These are phyloP conservation scores for Scleroderma bovista DNA, from an alignment of 768 basidiomycete species.

Conservation along the genomic window DNA sequence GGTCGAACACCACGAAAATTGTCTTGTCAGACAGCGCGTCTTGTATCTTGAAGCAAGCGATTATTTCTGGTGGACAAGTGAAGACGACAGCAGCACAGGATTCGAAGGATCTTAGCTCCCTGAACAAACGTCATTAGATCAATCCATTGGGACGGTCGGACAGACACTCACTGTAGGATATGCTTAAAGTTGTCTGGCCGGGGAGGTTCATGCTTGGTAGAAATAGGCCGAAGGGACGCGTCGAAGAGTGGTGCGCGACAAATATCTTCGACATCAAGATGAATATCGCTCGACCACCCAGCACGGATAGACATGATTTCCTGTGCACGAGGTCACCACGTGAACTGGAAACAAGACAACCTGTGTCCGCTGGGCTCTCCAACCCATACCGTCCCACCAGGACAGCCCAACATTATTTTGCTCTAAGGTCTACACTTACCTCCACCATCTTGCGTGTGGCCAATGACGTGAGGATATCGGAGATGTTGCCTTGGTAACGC, in stretches of 20 bases:
- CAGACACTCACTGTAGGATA: constrained; percentile 20
- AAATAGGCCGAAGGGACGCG: constrained; percentile 30
- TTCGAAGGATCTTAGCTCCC: constrained; percentile 15
- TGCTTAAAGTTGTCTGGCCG: constrained; percentile 32
- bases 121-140: constrained; percentile 9
- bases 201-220: constrained; percentile 35
- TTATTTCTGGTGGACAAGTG: constrained; percentile 67
- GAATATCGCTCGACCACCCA: constrained; percentile 46
- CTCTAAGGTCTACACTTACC: not conserved
- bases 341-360: not conserved
- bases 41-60: constrained; percentile 42
- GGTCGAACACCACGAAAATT: constrained; percentile 63
- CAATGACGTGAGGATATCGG: not conserved
- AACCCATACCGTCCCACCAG: not conserved
- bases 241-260: constrained; percentile 44
- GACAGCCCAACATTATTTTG: not conserved
- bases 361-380: not conserved
- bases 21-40: constrained; percentile 11
- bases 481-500: not conserved
- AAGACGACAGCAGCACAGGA: constrained; percentile 41
- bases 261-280: constrained; percentile 56
- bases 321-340: constrained; percentile 25
- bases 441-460: not conserved
- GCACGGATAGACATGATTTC: constrained; percentile 53
- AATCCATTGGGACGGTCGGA: not conserved